phyloP scores from a whole-genome alignment of 2,329 filamentous ascomycete genomes.

The Trichoderma koningiopsis region DNA sequence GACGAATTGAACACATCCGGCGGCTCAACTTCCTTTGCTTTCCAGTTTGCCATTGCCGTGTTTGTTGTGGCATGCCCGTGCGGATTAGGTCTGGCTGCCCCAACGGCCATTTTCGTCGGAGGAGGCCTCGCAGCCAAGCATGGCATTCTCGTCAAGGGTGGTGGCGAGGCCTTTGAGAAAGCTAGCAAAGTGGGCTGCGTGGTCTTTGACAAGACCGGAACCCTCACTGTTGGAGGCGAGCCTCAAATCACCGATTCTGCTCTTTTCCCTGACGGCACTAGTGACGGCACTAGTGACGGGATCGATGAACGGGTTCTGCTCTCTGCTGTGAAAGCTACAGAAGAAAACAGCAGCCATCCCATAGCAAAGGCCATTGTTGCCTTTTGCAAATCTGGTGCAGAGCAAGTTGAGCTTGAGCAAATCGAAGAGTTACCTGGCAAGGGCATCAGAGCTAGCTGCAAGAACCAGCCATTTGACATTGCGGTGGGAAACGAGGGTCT shows the following conservation, averaged over 20 bases:
- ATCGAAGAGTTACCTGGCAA: constrained; percentile 72
- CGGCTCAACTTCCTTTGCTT: constrained; percentile 72
- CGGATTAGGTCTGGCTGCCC: constrained; percentile 80
- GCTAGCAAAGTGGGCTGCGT: constrained; percentile 76
- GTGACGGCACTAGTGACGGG: constrained; percentile 31
- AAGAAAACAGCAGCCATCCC: constrained; percentile 74
- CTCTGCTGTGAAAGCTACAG: constrained; percentile 60
- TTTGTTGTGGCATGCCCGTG: constrained; percentile 88
- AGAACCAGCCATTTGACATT: constrained; percentile 48
- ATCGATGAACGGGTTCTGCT: constrained; percentile 44
- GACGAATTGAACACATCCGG: constrained; percentile 60
- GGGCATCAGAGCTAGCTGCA: constrained; percentile 64
- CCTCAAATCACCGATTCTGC: constrained; percentile 65
- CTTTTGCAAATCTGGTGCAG: constrained; percentile 54
- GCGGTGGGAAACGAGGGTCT: constrained; percentile 73
- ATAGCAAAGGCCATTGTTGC: constrained; percentile 70
- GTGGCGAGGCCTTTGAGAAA: constrained; percentile 83
- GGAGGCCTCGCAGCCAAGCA: constrained; percentile 76
- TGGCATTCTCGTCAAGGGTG: constrained; percentile 81
- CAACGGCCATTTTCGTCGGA: constrained; percentile 82
- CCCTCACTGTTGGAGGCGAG: constrained; percentile 72
- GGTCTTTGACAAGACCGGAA: constrained; percentile 89
- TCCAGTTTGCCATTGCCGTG: constrained; percentile 82
- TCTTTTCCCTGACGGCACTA: constrained; percentile 41
- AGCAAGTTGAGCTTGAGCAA: constrained; percentile 40